Conservation (phyloP, 768 basidiomycete genomes). For the Xanthoconium stramineum region DNA sequence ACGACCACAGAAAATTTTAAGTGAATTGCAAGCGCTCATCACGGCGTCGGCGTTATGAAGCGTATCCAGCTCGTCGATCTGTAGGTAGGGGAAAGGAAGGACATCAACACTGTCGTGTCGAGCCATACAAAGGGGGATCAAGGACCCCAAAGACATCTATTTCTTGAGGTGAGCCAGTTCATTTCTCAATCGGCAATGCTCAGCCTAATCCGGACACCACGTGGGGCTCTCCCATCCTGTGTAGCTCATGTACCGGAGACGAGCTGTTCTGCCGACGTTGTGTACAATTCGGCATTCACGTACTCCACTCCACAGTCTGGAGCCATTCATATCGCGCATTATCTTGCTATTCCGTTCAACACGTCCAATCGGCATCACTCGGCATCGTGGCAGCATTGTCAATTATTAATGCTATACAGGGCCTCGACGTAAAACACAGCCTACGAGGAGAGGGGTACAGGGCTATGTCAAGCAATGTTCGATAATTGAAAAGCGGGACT, state of each 20-base stretch:
- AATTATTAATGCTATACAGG: conserved; percentile 20
- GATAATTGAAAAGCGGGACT: conserved; percentile 14
- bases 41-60: conserved; percentile 11
- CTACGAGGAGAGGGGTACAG: conserved; percentile 17
- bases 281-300: conserved; percentile 26
- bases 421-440: conserved; percentile 31
- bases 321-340: conserved; percentile 20
- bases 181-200: neutral
- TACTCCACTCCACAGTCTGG: conserved; percentile 17
- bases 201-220: conserved; percentile 11
- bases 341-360: conserved; percentile 10
- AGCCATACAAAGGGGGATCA: neutral
- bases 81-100: conserved; percentile 11
- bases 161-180: conserved; percentile 21
- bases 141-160: conserved; percentile 25
- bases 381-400: conserved; percentile 17
- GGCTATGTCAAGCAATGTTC: conserved; percentile 15
- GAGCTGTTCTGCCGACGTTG: conserved; percentile 24
- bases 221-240: conserved; percentile 10
- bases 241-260: conserved; percentile 19
- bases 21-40: conserved; percentile 19
- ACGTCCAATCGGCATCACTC: conserved; percentile 21
- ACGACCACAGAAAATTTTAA: conserved; percentile 4
- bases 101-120: neutral
- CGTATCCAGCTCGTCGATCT: conserved; percentile 17